phyloP scores from a whole-genome alignment of 129 eudicot genomes.

The Silybum marianum region DNA sequence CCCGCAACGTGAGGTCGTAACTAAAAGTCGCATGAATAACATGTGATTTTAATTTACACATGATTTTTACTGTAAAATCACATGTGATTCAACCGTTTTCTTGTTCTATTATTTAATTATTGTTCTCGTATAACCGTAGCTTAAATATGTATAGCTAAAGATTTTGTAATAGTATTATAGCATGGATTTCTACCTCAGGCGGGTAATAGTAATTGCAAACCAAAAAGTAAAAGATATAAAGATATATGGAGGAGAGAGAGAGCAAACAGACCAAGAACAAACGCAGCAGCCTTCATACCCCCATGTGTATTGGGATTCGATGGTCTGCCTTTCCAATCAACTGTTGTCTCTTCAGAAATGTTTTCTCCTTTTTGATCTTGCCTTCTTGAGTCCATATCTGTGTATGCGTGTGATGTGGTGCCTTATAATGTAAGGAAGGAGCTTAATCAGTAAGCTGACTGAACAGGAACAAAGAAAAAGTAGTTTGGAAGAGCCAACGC shows the following conservation, averaged over 20 bases:
- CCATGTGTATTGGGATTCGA: conserved; percentile 73
- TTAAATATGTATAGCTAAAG: too few species aligned
- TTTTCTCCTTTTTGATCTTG: conserved; percentile 33
- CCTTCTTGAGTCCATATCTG: conserved; percentile 20
- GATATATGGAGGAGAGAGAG: conserved; percentile 10
- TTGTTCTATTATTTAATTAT: too few species aligned
- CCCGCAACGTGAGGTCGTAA: too few species aligned
- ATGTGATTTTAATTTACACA: too few species aligned
- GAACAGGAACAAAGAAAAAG: background rate
- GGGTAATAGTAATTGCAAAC: background rate
- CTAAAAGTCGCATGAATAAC: too few species aligned
- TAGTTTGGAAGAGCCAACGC: conserved; percentile 7
- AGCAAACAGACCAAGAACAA: conserved; percentile 70
- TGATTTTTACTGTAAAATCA: too few species aligned
- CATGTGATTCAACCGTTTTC: too few species aligned
- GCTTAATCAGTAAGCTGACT: background rate
- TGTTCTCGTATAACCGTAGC: too few species aligned
- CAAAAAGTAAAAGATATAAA: background rate
- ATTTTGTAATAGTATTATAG: background rate
- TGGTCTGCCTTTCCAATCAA: conserved; percentile 92
- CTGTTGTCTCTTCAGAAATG: conserved; percentile 40
- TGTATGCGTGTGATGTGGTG: conserved; percentile 13
- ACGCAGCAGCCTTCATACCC: conserved; percentile 86
- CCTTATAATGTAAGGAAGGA: background rate
- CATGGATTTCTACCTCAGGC: too few species aligned